A percentile compares a stretch with the other conserved stretches of the same genome.
Conservation (phyloP, 352 stramenopile genomes). For the Achlya hypogyna region DNA sequence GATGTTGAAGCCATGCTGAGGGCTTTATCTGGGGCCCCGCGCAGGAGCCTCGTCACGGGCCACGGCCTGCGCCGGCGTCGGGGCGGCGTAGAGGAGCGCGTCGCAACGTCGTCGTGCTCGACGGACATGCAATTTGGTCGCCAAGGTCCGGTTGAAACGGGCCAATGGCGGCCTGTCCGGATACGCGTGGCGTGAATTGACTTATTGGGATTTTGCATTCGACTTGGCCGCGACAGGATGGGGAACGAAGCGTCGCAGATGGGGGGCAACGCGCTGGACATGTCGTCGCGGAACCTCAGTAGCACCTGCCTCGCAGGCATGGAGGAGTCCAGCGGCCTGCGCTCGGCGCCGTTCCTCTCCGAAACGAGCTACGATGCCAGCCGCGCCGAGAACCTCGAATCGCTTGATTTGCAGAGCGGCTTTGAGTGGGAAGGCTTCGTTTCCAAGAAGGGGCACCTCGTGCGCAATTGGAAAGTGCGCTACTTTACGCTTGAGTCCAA, state of each 20-base stretch:
- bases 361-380: constrained; percentile 30
- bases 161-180: neutral
- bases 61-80: no score
- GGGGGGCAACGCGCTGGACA: constrained; percentile 12
- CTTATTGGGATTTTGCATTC: neutral
- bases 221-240: neutral
- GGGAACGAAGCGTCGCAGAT: constrained; percentile 18
- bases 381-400: constrained; percentile 45
- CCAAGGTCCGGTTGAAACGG: neutral
- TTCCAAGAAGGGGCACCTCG: constrained; percentile 80
- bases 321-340: neutral
- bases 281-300: constrained; percentile 17
- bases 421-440: constrained; percentile 86
- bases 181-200: neutral
- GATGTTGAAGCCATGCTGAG: no score
- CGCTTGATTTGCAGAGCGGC: constrained; percentile 65
- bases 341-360: neutral
- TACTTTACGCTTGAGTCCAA: constrained; percentile 85
- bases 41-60: no score
- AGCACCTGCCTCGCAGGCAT: constrained; percentile 11
- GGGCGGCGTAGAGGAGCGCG: no score
- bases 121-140: neutral
- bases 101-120: neutral
- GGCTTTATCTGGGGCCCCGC: no score
- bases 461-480: constrained; percentile 82